A percentile compares a stretch with the other conserved stretches of the same genome.
These are phyloP conservation scores for Clonostachys rhizophaga DNA, from an alignment of 2,329 filamentous ascomycete species.

Conservation along the genomic window DNA sequence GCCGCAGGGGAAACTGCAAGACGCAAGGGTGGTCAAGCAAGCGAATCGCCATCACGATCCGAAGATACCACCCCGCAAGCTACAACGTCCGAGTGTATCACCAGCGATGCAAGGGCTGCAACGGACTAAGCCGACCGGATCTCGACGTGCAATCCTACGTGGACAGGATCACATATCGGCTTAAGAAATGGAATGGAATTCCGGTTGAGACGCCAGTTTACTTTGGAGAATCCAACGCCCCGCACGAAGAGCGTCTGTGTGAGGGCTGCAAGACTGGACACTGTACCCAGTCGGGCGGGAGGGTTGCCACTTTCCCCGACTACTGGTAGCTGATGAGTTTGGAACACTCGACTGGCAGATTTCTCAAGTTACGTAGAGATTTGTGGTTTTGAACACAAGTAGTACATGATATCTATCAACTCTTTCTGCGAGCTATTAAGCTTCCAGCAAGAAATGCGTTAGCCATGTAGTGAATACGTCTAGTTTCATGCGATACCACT, in stretches of 20 bases:
- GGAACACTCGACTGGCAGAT: too few relatives aligned
- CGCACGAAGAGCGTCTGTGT: conserved; percentile 19
- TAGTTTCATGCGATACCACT: too few relatives aligned
- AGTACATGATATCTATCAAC: too few relatives aligned
- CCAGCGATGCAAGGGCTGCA: conserved; percentile 25
- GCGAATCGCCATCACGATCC: conserved; percentile 23
- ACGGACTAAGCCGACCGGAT: conserved; percentile 13
- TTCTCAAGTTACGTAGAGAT: too few relatives aligned
- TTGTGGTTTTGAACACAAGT: too few relatives aligned
- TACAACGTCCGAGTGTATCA: conserved; percentile 31
- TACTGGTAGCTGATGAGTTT: too few relatives aligned
- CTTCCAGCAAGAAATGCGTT: too few relatives aligned
- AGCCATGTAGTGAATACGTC: too few relatives aligned
- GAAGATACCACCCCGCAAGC: conserved; percentile 13
- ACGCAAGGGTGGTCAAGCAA: conserved; percentile 21
- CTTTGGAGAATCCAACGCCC: not conserved
- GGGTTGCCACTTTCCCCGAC: too few relatives aligned
- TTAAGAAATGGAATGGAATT: conserved; percentile 27
- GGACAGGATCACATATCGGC: conserved; percentile 24
- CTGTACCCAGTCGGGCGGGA: conserved; percentile 8
- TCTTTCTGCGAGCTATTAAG: too few relatives aligned
- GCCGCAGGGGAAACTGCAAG: conserved; percentile 15
- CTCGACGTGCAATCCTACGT: conserved; percentile 22
- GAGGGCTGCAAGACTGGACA: conserved; percentile 27
- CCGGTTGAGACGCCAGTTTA: conserved; percentile 5